phyloP scores from a whole-genome alignment of 805 yeast genomes.

The Candida tammaniensis region DNA sequence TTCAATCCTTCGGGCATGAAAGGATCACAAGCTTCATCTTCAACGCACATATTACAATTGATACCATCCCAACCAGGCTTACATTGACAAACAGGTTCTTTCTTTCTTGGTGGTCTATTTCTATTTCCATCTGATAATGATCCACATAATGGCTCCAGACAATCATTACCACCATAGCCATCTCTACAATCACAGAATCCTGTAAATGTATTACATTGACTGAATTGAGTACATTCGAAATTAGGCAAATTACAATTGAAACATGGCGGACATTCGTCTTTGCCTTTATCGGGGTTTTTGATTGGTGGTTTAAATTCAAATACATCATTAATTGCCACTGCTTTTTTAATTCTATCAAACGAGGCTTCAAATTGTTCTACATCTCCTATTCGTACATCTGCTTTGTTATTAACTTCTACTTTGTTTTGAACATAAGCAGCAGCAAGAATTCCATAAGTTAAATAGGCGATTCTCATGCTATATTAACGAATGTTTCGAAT shows the following conservation, averaged over 20 bases:
- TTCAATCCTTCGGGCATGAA: slow-evolving; percentile 82
- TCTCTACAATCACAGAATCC: slow-evolving; percentile 91
- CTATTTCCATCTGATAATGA: slow-evolving; percentile 60
- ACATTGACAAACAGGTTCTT: slow-evolving; percentile 63
- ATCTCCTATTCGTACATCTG: slow-evolving; percentile 1
- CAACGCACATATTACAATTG: slow-evolving; percentile 83
- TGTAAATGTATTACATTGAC: slow-evolving; percentile 80
- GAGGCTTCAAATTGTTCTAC: slow-evolving; percentile 6
- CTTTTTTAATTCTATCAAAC: slow-evolving; percentile 9
- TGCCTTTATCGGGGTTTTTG: slow-evolving; percentile 18
- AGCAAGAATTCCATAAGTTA: not conserved
- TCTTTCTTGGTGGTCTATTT: slow-evolving; percentile 61
- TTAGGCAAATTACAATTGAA: slow-evolving; percentile 94
- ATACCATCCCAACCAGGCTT: slow-evolving; percentile 90
- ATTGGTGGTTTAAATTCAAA: slow-evolving; percentile 15
- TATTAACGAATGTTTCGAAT: no score
- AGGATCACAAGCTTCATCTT: slow-evolving; percentile 73
- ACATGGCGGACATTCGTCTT: slow-evolving; percentile 76
- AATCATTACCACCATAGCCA: slow-evolving; percentile 94
- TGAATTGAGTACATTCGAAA: slow-evolving; percentile 86
- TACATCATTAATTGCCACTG: slow-evolving; percentile 20
- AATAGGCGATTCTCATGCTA: not conserved
- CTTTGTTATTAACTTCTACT: not conserved
- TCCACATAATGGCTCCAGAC: slow-evolving; percentile 87
- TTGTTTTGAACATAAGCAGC: not conserved